Evolutionary conservation across 2,329 filamentous ascomycete genomes (phyloP), one percentile per base, ranked within the genome.

Genomic region (Diaporthe helianthi): DNA sequence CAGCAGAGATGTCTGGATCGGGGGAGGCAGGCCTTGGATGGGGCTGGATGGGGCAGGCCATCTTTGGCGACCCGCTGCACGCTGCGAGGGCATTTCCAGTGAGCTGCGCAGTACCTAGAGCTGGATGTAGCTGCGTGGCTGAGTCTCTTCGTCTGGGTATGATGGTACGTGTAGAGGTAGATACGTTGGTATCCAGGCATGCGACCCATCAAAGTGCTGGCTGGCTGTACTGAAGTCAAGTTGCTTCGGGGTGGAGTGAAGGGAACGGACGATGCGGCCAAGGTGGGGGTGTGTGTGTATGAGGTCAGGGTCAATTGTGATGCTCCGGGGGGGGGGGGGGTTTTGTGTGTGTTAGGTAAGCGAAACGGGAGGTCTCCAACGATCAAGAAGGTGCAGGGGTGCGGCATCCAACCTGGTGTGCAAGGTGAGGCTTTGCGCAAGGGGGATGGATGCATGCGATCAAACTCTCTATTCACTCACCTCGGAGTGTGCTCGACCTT

Each of bases 41-140:
- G 55, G 66, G 61, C 66, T 55, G 44, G 60, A 69, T 31, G 67
- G 65, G 68, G 67, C 41, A 51, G 68, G 65, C 64, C 65, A 60
- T 38, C 22, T 69, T 47, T 61, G 12, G 63, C 55, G 51, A 65
- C 60, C 60, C 44, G 61, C 36, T 38, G 44, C 67, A 67, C 44
- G 69, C 44, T 49, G 44, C 44, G 47, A 61, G 51, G 54, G 54
- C 38, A 65, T 60, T 33, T 33, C 66, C 47, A 52, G 31, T 24
- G 44, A 26, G 31, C 29, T 41, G 65, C 41, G 52, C 64, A 66
- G 38, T 47, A n/a, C n/a, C n/a, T n/a, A 55, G 41, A 61, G 26
- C 33, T 66, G 29, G 38, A 4, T 66, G 64, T 49, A 66, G 64
- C 47, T 31, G 49, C 13, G 64, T 55, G 64, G 64, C 64, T 36